Evolutionary conservation across 2,329 filamentous ascomycete genomes (phyloP).

Genomic region (Fusarium papillatum): DNA sequence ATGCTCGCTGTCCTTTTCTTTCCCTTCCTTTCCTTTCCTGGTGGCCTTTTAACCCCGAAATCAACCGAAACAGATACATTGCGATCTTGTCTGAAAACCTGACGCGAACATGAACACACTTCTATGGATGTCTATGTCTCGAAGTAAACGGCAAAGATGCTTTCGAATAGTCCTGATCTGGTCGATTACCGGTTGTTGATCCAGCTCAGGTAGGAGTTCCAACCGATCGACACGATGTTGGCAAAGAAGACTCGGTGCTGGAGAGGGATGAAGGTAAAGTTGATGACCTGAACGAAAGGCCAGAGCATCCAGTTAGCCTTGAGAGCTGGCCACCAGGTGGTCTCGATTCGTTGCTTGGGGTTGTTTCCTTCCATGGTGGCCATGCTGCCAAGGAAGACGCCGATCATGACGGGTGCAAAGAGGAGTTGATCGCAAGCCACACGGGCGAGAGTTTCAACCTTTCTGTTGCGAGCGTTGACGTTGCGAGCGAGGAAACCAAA

Average conservation of each 20-base stretch:
- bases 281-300: conserved; percentile 87
- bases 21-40: conserved; percentile 1
- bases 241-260: conserved; percentile 89
- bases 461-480: conserved; percentile 74
- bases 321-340: conserved; percentile 79
- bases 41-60: conserved; percentile 22
- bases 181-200: conserved; percentile 62
- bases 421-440: conserved; percentile 85
- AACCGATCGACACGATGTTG: conserved; percentile 81
- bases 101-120: conserved; percentile 21
- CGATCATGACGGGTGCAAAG: conserved; percentile 89
- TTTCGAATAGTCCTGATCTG: neutral
- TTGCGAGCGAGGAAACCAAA: conserved; percentile 82
- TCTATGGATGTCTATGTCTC: conserved; percentile 35
- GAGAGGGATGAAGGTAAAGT: conserved; percentile 90
- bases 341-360: conserved; percentile 75
- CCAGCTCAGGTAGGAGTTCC: conserved; percentile 76
- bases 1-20: conserved; percentile 9
- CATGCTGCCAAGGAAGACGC: conserved; percentile 87
- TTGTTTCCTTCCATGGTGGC: conserved; percentile 80
- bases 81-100: conserved; percentile 7
- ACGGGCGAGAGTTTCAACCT: conserved; percentile 80
- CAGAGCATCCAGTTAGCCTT: conserved; percentile 90
- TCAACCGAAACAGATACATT: conserved; percentile 7
- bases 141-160: conserved; percentile 7